Conservation (phyloP, 192 early-diverging fungal species). For the Pilaira anomala region DNA sequence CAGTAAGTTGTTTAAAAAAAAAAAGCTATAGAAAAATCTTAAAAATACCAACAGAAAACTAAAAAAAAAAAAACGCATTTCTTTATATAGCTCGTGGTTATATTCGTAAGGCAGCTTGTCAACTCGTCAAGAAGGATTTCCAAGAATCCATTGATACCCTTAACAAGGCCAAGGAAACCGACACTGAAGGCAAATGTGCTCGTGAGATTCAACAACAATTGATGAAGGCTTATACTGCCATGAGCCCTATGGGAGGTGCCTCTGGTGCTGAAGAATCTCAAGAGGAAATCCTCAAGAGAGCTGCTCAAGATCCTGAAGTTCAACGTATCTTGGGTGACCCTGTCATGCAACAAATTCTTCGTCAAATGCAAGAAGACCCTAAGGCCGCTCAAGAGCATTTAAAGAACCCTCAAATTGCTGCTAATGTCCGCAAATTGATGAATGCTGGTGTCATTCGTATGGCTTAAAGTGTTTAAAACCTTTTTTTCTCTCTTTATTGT, state of each 20-base stretch:
- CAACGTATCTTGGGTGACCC: conserved; percentile 85
- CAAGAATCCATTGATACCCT: conserved; percentile 78
- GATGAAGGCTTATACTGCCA: conserved; percentile 75
- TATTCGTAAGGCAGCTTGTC: conserved; percentile 90
- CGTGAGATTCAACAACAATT: conserved; percentile 82
- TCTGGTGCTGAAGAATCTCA: conserved; percentile 52
- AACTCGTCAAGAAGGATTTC: conserved; percentile 88
- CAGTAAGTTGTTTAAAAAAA: conserved; percentile 30
- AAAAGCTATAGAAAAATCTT: background rate
- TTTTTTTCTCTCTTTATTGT: too few relatives aligned
- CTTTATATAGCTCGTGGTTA: conserved; percentile 74
- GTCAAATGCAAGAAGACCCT: conserved; percentile 97
- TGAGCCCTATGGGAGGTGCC: conserved; percentile 51
- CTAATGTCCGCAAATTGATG: conserved; percentile 91
- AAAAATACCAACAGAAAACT: too few relatives aligned
- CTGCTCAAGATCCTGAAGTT: conserved; percentile 92
- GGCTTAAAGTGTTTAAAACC: conserved; percentile 52
- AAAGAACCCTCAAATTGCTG: conserved; percentile 92
- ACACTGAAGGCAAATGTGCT: conserved; percentile 81
- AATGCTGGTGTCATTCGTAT: conserved; percentile 81
- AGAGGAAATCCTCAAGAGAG: conserved; percentile 79
- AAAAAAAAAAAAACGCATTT: background rate
- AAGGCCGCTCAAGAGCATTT: conserved; percentile 90
- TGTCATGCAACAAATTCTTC: conserved; percentile 93
- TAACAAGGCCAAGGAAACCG: conserved; percentile 72